Evolutionary conservation across 257 asterid genomes (phyloP), one percentile per base, ranked within the genome.

Genomic region (Gentiana dahurica): DNA sequence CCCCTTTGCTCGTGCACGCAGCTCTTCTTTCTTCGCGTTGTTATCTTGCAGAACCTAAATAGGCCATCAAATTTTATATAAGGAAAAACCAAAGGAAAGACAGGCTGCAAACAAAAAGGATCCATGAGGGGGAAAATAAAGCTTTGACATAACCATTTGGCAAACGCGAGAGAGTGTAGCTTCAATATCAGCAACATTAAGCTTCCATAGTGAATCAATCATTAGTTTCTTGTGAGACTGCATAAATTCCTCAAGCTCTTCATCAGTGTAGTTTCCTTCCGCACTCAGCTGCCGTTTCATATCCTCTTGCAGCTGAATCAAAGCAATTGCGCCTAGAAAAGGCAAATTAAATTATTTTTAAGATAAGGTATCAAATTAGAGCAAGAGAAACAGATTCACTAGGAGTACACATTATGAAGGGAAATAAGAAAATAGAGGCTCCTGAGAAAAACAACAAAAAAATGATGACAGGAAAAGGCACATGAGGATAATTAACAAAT

Each of bases 171-270:
- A 82, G 60, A 92, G 81, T 32, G 98, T 92, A 64, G 79, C 75
- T 75, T 92, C 98, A 57, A 92, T 92, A 75, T 92, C 98, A 57
- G 97, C 98, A 71, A 92, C 98, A 66, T 92, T 92, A 71, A 92
- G 95, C 85, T 92, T 92, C 98, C 98, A 92, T 51, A 88, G 85
- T 15, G 98, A 92, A 75, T 92, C 98, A 8, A 77, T 86, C 98
- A 92, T 92, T 56, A 92, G 47, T 76, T 85, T 83, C 84, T 88
- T 88, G 92, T 92, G 87, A 35, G 98, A 83, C 69, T 87, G 83
- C 93, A 87, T 73, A 77, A 83, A 85, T 58, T 76, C 92, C 71
- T 92, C 98, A 52, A 92, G 93, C 73, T 85, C 95, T 60, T 75
- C 93, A 67, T 92, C 97, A 4, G 97, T 83, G 76, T 83, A 88